Evolutionary conservation across 441 rosid genomes (phyloP).

Genomic region (Gossypium lobatum): DNA sequence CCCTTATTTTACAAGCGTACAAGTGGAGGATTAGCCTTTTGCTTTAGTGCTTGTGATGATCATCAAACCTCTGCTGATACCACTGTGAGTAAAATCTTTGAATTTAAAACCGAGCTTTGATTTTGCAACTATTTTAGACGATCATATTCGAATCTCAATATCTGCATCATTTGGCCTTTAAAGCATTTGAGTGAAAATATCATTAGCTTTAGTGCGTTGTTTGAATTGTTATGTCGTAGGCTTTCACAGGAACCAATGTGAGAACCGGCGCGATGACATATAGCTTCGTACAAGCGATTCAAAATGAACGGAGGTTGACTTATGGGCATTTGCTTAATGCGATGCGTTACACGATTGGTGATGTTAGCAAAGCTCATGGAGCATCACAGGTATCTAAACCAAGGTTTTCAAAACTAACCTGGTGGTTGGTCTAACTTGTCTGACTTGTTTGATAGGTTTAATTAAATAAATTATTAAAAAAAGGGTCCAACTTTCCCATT

Average conservation of each 20-base stretch:
- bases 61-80: slow-evolving; percentile 30
- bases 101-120: not conserved
- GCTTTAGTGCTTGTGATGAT: slow-evolving; percentile 75
- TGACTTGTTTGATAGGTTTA: too few species aligned
- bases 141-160: not conserved
- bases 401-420: not conserved
- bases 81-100: slow-evolving; percentile 29
- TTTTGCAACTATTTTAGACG: not conserved
- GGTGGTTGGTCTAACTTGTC: too few species aligned
- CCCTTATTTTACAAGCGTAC: slow-evolving; percentile 42
- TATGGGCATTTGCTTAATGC: slow-evolving; percentile 53
- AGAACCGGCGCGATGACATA: slow-evolving; percentile 66
- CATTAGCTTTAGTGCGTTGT: not conserved
- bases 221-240: slow-evolving; percentile 28
- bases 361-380: slow-evolving; percentile 29
- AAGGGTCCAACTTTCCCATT: accelerated
- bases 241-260: slow-evolving; percentile 43
- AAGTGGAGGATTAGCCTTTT: slow-evolving; percentile 56
- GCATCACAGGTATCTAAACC: slow-evolving; percentile 17
- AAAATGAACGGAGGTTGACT: slow-evolving; percentile 47
- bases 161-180: not conserved
- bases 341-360: slow-evolving; percentile 48
- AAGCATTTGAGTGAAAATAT: not conserved
- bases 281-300: slow-evolving; percentile 68
- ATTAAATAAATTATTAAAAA: too few species aligned